Percentiles rank a stretch among this genome's conserved stretches.
Evolutionary conservation across 148 eudicot genomes (phyloP).

Genomic region (Talinum fruticosum): DNA sequence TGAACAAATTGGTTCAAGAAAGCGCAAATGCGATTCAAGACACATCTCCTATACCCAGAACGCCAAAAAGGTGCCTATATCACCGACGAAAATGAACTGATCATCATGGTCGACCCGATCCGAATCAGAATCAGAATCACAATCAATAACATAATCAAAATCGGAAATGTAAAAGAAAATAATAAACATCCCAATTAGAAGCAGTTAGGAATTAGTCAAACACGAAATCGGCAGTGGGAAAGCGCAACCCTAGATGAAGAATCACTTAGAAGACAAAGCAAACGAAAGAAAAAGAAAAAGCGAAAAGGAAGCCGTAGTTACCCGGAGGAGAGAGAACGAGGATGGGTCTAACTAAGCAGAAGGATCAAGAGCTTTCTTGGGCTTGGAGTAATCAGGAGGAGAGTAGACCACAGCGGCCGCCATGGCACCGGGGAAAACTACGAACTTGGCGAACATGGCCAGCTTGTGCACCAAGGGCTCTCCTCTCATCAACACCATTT

Average conservation of each 20-base stretch:
- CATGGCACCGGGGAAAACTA: slow-evolving; percentile 47
- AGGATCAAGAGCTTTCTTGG: slow-evolving; percentile 21
- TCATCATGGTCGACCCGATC: neutral
- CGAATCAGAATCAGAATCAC: neutral
- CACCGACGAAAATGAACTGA: too few species aligned
- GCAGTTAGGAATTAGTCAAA: neutral
- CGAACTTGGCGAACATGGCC: slow-evolving; percentile 39
- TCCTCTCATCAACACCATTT: slow-evolving; percentile 30
- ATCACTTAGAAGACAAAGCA: neutral
- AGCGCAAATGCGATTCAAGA: too few species aligned
- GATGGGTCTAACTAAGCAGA: slow-evolving; percentile 2
- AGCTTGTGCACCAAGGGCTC: slow-evolving; percentile 46
- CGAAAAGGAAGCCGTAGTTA: neutral
- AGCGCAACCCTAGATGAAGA: neutral
- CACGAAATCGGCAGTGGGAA: neutral
- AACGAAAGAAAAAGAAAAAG: too few species aligned
- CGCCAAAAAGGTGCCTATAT: too few species aligned
- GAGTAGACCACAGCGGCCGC: slow-evolving; percentile 39
- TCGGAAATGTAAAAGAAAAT: neutral
- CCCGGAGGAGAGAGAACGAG: neutral
- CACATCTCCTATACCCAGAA: too few species aligned
- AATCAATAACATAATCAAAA: neutral
- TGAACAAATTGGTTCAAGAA: neutral
- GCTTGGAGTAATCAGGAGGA: slow-evolving; percentile 37
- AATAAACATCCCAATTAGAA: neutral